Percentiles rank a stretch among this genome's conserved stretches.
Conservation (phyloP, 164 flowering plant species). For the Chimonanthus praecox region DNA sequence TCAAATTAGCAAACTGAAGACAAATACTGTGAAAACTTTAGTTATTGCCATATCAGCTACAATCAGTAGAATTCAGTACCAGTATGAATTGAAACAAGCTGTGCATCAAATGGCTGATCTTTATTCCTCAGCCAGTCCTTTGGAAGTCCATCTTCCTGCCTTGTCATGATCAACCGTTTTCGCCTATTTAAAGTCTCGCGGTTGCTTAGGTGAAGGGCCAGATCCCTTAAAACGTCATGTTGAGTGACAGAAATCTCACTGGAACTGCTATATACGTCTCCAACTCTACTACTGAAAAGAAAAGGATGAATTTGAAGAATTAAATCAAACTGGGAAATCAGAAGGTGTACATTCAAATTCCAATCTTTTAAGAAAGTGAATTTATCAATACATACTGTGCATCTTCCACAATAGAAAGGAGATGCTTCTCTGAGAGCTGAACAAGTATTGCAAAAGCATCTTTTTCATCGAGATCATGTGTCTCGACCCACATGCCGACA, state of each 20-base stretch:
- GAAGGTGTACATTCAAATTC: too few species aligned
- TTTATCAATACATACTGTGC: slow-evolving; percentile 31
- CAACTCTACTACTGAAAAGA: slow-evolving; percentile 36
- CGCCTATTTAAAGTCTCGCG: slow-evolving; percentile 31
- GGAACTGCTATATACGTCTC: slow-evolving; percentile 54
- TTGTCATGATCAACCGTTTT: slow-evolving; percentile 58
- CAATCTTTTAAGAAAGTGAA: neutral
- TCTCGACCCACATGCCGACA: slow-evolving; percentile 40
- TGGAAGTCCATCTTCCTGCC: slow-evolving; percentile 50
- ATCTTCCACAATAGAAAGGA: slow-evolving; percentile 25
- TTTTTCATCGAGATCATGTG: slow-evolving; percentile 12
- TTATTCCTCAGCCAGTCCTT: slow-evolving; percentile 60
- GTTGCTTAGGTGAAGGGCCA: slow-evolving; percentile 56
- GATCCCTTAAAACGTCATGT: slow-evolving; percentile 75
- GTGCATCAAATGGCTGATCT: slow-evolving; percentile 56
- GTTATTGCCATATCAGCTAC: too few species aligned
- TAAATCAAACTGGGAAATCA: neutral
- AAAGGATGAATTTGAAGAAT: neutral
- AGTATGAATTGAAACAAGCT: slow-evolving; percentile 64
- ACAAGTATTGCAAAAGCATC: slow-evolving; percentile 11
- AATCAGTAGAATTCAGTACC: slow-evolving; percentile 30
- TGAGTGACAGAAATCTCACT: slow-evolving; percentile 58
- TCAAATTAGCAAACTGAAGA: neutral
- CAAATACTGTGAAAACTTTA: too few species aligned
- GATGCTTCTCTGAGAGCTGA: slow-evolving; percentile 16